Base-by-base conservation (phyloP, 768 basidiomycete genomes). In the Macrocybe gigantea region DNA sequence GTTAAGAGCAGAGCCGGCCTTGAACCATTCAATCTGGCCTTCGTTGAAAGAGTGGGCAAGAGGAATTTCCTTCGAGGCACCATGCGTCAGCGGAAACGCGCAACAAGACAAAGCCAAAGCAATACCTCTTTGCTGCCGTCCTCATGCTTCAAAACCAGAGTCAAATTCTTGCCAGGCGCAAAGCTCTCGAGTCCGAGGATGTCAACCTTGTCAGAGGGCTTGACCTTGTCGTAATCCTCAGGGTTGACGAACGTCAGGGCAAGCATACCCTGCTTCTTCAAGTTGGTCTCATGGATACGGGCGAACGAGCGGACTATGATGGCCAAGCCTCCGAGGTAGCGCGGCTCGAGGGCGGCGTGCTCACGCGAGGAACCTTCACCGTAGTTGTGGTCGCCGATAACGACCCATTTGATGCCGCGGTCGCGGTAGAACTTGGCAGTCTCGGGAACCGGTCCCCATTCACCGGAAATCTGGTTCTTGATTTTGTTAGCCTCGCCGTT, bases 241-340 rank as follows among this genome's bases (percentile, higher is more conserved):
- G 88, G 79, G 71, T 97, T 80, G 51, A 69, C 88, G 64, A 98
- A 96, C 51, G 93, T 96, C 57, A 98, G 75, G 2, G 93, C 93
- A 53, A 97, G 89, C 91, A 95, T 93, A 58, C 93, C 93, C 74
- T 97, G 94, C 82, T 97, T 97, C 87, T 98, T 98, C 82, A 93
- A 73, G 78, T 94, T 93, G 63, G 92, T 92, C 74, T 90, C 93
- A 71, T 95, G 94, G 71, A 97, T 97, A 70, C 94, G 92, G 45
- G 94, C 94, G 68, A 97, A 98, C 33, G 90, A 93, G 65, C 93
- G 83, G 64, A 87, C 88, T 68, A 99, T 94, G 74, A 97, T 89
- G 30, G 95, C 95, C 49, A 93, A 77, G 53, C 94, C 95, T 52
- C 93, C 93, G 50, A 96, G 86, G 80, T 80, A 96, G 44, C 93